Evolutionary conservation across 768 basidiomycete genomes (phyloP).

Genomic region (Suillus occidentalis): DNA sequence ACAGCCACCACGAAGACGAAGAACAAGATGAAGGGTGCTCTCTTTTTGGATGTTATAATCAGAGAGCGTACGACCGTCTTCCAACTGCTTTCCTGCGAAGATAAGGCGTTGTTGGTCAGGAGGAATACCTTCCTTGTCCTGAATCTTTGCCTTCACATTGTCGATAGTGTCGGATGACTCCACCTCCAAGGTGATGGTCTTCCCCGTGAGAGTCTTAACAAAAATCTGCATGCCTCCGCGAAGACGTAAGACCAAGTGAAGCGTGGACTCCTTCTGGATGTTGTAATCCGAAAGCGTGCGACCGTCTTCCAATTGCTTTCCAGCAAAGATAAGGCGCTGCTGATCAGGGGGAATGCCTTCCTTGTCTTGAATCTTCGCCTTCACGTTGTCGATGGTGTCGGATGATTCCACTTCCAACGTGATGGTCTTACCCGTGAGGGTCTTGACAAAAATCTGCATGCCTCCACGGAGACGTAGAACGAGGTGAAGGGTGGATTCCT

Average conservation of each 20-base stretch:
- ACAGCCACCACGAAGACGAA: slow-evolving; percentile 80
- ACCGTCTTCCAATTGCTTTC: slow-evolving; percentile 93
- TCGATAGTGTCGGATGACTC: slow-evolving; percentile 77
- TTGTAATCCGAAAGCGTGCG: slow-evolving; percentile 83
- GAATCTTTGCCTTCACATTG: slow-evolving; percentile 76
- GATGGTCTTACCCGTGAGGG: slow-evolving; percentile 88
- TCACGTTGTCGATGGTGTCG: slow-evolving; percentile 91
- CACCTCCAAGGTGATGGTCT: slow-evolving; percentile 77
- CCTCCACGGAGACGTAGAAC: slow-evolving; percentile 87
- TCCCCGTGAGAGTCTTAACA: slow-evolving; percentile 71
- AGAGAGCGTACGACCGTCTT: slow-evolving; percentile 75
- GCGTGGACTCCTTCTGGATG: slow-evolving; percentile 82
- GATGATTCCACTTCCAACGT: slow-evolving; percentile 92
- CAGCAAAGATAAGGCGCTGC: slow-evolving; percentile 89
- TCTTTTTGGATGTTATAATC: slow-evolving; percentile 81
- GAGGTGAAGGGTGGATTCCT: slow-evolving; percentile 73
- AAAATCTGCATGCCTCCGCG: slow-evolving; percentile 75
- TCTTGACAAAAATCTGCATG: slow-evolving; percentile 92
- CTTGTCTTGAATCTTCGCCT: slow-evolving; percentile 80
- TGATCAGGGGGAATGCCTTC: slow-evolving; percentile 83
- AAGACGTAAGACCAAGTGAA: slow-evolving; percentile 72
- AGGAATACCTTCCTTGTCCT: slow-evolving; percentile 80
- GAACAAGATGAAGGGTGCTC: slow-evolving; percentile 64
- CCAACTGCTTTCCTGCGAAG: slow-evolving; percentile 78
- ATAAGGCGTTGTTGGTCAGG: slow-evolving; percentile 80